phyloP scores from a whole-genome alignment of 768 basidiomycete genomes.

The Kwoniella newhampshirensis region DNA sequence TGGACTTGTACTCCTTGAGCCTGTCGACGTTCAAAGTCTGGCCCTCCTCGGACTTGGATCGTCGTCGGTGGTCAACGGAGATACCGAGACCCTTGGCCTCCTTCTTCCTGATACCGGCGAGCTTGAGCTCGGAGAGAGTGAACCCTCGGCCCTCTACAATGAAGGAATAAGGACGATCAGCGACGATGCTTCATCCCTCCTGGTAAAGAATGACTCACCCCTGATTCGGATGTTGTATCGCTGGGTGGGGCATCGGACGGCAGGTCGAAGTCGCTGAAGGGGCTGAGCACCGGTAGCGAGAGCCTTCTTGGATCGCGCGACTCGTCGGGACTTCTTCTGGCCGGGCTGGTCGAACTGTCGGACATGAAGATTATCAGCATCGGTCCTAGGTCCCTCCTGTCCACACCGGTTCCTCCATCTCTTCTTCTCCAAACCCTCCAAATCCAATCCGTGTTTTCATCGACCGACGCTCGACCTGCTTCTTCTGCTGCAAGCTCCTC shows the following conservation, averaged over 20 bases:
- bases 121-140: constrained; percentile 89
- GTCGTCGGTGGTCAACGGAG: constrained; percentile 93
- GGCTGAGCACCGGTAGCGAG: constrained; percentile 88
- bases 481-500: too few species aligned
- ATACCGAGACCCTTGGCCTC: constrained; percentile 90
- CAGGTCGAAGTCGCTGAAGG: constrained; percentile 85
- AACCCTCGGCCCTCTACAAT: constrained; percentile 75
- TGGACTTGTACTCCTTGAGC: constrained; percentile 86
- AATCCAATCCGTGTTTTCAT: too few species aligned
- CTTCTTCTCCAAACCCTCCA: constrained; percentile 12
- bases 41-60: constrained; percentile 94
- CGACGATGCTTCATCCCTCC: background rate
- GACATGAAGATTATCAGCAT: constrained; percentile 76
- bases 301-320: constrained; percentile 86
- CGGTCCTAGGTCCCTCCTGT: background rate
- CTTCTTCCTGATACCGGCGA: constrained; percentile 90
- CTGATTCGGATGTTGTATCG: constrained; percentile 98
- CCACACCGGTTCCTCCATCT: constrained; percentile 58
- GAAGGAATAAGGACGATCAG: background rate
- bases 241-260: constrained; percentile 91
- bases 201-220: constrained; percentile 55
- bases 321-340: constrained; percentile 91
- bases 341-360: constrained; percentile 99
- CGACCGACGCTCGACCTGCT: too few species aligned
- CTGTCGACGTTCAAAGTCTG: constrained; percentile 92